phyloP scores from a whole-genome alignment of 176 grass and related monocot species.

The Eragrostis nindensis region DNA sequence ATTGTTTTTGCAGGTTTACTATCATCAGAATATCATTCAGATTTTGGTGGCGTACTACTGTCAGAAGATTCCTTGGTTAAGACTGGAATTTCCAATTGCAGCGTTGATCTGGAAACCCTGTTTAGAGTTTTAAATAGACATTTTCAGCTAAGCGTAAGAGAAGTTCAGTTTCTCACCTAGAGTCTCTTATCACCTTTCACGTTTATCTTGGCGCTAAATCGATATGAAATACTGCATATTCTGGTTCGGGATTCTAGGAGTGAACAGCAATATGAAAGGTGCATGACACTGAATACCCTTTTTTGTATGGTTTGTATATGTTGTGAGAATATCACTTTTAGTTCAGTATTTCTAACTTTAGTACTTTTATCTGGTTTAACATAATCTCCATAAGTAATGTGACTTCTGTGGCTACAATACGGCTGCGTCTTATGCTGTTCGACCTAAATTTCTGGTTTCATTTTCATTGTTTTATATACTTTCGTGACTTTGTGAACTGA shows the following conservation, averaged over 20 bases:
- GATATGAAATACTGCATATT: not conserved
- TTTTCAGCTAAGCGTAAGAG: not conserved
- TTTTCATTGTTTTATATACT: too few species aligned
- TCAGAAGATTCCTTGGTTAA: not conserved
- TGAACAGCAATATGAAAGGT: not conserved
- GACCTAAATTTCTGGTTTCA: too few species aligned
- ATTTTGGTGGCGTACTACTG: not conserved
- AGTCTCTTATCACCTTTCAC: not conserved
- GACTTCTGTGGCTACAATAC: too few species aligned
- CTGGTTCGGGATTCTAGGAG: not conserved
- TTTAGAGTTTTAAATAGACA: not conserved
- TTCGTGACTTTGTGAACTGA: too few species aligned
- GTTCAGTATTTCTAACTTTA: not conserved
- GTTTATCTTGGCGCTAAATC: not conserved
- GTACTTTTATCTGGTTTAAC: too few species aligned
- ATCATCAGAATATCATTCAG: not conserved
- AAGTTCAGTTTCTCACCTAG: not conserved
- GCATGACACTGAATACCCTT: not conserved
- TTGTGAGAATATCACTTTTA: not conserved
- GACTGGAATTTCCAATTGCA: not conserved
- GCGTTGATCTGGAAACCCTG: not conserved
- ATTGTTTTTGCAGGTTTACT: not conserved
- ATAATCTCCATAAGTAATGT: too few species aligned
- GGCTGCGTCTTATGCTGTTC: too few species aligned
- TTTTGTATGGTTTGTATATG: not conserved